Evolutionary conservation across 352 stramenopile genomes (phyloP).

Genomic region (Phytophthora pini): DNA sequence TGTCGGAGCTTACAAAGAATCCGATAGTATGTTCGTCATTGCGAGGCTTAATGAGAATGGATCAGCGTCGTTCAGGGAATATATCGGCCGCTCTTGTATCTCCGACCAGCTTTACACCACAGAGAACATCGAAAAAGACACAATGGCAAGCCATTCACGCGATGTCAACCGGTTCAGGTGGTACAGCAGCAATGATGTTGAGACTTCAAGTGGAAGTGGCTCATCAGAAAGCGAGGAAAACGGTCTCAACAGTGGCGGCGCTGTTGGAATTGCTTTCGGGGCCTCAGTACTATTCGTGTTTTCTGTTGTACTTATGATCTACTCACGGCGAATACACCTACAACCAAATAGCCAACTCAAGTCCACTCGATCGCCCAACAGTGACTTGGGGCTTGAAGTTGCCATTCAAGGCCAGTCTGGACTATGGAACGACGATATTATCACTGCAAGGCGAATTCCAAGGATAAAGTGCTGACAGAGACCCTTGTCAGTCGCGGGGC

Average conservation of each 20-base stretch:
- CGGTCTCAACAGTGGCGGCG: neutral
- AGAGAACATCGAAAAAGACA: slow-evolving; percentile 1
- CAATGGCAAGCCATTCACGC: slow-evolving; percentile 9
- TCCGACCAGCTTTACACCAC: neutral
- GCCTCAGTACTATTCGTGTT: slow-evolving; percentile 1
- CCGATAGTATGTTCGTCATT: slow-evolving; percentile 9
- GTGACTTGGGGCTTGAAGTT: neutral
- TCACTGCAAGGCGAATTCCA: slow-evolving; percentile 39
- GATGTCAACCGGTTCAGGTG: slow-evolving; percentile 1
- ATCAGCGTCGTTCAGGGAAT: slow-evolving; percentile 16
- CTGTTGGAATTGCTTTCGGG: slow-evolving; percentile 7
- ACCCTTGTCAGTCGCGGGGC: slow-evolving; percentile 30
- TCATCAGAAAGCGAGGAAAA: no score
- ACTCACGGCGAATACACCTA: neutral
- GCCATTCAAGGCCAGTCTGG: neutral
- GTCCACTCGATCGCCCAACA: neutral
- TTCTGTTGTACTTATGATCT: neutral
- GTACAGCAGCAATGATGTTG: slow-evolving; percentile 20
- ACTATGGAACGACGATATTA: slow-evolving; percentile 40
- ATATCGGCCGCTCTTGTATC: slow-evolving; percentile 3
- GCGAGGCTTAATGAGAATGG: slow-evolving; percentile 14
- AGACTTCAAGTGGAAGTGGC: neutral
- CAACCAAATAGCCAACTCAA: slow-evolving; percentile 13
- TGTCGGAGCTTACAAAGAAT: slow-evolving; percentile 24
- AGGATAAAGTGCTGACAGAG: slow-evolving; percentile 31